These are phyloP conservation scores for Elongisporangium undulatum DNA, from an alignment of 352 stramenopile genomes.

Conservation along the genomic window DNA sequence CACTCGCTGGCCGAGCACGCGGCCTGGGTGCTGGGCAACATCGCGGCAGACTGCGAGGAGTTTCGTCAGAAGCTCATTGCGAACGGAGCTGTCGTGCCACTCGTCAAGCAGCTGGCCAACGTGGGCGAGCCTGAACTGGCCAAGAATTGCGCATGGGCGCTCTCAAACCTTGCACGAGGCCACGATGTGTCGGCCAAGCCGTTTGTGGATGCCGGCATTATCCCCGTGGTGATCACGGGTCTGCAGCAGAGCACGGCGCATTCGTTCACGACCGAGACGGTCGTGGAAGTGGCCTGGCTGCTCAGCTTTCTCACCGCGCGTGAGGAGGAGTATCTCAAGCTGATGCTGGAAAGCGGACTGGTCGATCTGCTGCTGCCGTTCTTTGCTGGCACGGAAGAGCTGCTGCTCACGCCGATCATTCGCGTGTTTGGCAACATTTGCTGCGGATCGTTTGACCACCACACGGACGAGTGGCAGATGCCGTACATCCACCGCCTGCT, in stretches of 20 bases:
- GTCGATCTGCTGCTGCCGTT: slow-evolving; percentile 50
- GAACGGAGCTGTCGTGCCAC: slow-evolving; percentile 44
- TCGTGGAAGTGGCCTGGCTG: slow-evolving; percentile 82
- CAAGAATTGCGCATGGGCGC: slow-evolving; percentile 65
- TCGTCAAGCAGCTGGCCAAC: slow-evolving; percentile 37
- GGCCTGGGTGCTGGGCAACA: slow-evolving; percentile 82
- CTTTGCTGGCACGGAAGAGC: slow-evolving; percentile 54
- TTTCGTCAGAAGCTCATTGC: slow-evolving; percentile 79
- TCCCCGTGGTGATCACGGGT: slow-evolving; percentile 37
- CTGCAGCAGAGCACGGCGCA: slow-evolving; percentile 21
- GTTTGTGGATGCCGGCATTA: slow-evolving; percentile 70
- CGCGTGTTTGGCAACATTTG: slow-evolving; percentile 81
- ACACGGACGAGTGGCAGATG: slow-evolving; percentile 72
- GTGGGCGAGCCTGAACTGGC: slow-evolving; percentile 24
- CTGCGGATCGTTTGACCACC: slow-evolving; percentile 58
- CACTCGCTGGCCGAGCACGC: slow-evolving; percentile 63
- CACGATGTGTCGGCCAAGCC: slow-evolving; percentile 65
- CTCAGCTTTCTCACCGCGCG: slow-evolving; percentile 85
- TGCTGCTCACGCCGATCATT: slow-evolving; percentile 67
- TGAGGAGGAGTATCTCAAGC: slow-evolving; percentile 62
- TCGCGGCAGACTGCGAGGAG: slow-evolving; percentile 80
- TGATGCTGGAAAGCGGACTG: slow-evolving; percentile 56
- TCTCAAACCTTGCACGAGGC: slow-evolving; percentile 82
- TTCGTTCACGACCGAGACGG: slow-evolving; percentile 40
- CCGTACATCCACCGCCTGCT: slow-evolving; percentile 49